Evolutionary conservation across 2,329 filamentous ascomycete species (phyloP).

Genomic region (Microsporum canis): DNA sequence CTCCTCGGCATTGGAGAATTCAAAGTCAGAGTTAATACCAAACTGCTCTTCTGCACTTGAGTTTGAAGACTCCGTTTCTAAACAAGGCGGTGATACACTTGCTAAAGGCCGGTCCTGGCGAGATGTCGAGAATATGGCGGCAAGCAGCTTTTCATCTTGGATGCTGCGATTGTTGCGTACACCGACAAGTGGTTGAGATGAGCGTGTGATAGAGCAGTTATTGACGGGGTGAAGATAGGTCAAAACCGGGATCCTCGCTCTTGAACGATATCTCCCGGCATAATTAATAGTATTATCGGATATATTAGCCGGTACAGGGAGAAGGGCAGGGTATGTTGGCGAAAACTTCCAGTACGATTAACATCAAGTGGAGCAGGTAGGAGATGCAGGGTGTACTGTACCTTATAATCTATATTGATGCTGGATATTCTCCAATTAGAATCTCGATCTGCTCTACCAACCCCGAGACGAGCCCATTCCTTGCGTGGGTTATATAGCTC

Average conservation of each 20-base stretch:
- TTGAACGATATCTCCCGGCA: slow-evolving; percentile 76
- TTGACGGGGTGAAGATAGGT: slow-evolving; percentile 95
- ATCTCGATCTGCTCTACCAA: slow-evolving; percentile 66
- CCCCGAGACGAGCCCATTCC: slow-evolving; percentile 79
- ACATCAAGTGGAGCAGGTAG: slow-evolving; percentile 11
- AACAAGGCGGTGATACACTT: slow-evolving; percentile 26
- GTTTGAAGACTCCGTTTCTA: slow-evolving; percentile 34
- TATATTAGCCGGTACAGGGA: slow-evolving; percentile 76
- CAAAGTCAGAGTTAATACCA: slow-evolving; percentile 33
- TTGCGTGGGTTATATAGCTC: slow-evolving; percentile 70
- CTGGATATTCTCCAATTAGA: slow-evolving; percentile 79
- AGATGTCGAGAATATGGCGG: slow-evolving; percentile 78
- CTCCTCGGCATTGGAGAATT: slow-evolving; percentile 52
- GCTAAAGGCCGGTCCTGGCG: slow-evolving; percentile 35
- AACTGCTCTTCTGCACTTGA: slow-evolving; percentile 44
- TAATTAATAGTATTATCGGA: slow-evolving; percentile 98
- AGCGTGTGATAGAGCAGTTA: slow-evolving; percentile 91
- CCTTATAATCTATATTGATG: slow-evolving; percentile 77
- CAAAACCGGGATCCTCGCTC: slow-evolving; percentile 74
- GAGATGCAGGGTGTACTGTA: slow-evolving; percentile 21
- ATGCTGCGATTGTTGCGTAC: slow-evolving; percentile 80
- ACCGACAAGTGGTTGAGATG: slow-evolving; percentile 82
- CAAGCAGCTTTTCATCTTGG: slow-evolving; percentile 87
- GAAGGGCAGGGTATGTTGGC: slow-evolving; percentile 75
- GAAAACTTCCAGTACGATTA: slow-evolving; percentile 50